phyloP scores from a whole-genome alignment of 2,329 filamentous ascomycete genomes.

The Aspergillus sp. region DNA sequence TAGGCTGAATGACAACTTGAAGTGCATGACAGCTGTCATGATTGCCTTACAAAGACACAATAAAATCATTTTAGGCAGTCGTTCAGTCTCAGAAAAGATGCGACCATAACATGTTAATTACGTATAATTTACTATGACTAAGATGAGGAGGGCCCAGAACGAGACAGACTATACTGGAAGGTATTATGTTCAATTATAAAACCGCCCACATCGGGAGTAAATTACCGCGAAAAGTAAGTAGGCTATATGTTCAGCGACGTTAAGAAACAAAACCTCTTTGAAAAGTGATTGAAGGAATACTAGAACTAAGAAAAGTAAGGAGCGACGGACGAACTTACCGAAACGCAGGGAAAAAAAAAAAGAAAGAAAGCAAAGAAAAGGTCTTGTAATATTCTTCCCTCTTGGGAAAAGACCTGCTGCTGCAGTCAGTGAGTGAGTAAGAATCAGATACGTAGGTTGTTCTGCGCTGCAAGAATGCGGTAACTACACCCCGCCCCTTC shows the following conservation, averaged over 20 bases:
- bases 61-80: not conserved
- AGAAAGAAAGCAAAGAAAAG: not conserved
- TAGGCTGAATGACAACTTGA: not conserved
- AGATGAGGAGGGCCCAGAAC: not conserved
- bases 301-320: not conserved
- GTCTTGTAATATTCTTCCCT: not conserved
- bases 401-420: not conserved
- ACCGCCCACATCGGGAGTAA: too few relatives aligned
- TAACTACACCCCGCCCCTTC: not conserved
- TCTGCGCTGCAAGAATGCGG: not conserved
- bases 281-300: not conserved
- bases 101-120: not conserved
- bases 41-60: not conserved
- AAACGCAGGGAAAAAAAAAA: too few relatives aligned
- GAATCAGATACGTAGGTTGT: not conserved
- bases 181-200: not conserved
- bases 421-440: not conserved
- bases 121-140: not conserved
- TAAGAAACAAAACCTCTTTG: too few relatives aligned
- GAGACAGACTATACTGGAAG: not conserved
- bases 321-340: not conserved
- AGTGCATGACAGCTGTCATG: constrained; percentile 17
- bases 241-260: too few relatives aligned
- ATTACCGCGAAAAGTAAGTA: too few relatives aligned
- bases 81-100: not conserved